Evolutionary conservation across 345 rosid genomes (phyloP).

Genomic region (Heritiera littoralis): DNA sequence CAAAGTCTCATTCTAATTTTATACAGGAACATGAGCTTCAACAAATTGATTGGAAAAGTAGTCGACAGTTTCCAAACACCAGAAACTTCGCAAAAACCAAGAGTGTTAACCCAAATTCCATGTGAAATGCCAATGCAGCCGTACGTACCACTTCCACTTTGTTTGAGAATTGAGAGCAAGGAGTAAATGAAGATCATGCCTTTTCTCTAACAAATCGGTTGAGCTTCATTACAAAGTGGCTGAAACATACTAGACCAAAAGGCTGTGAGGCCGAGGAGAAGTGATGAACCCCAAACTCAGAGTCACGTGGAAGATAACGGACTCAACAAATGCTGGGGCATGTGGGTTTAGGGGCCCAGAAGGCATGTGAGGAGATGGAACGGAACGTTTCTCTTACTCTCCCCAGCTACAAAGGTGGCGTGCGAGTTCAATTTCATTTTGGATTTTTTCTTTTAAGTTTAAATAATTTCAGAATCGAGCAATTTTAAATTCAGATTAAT

Average conservation of each 20-base stretch:
- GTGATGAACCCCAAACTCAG: background rate
- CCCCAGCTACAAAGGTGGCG: background rate
- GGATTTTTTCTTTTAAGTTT: no score
- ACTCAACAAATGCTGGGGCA: constrained; percentile 17
- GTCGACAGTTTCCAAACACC: background rate
- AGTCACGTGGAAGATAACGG: constrained; percentile 17
- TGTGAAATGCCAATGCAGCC: background rate
- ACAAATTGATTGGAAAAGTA: background rate
- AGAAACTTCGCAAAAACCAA: background rate
- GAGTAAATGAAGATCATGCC: constrained; percentile 2
- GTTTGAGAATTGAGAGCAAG: background rate
- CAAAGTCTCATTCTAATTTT: background rate
- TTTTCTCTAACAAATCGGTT: background rate
- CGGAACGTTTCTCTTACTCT: background rate
- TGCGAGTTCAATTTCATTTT: no score
- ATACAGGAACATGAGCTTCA: background rate
- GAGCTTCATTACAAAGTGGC: background rate
- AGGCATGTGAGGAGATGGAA: constrained; percentile 22
- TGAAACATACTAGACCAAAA: background rate
- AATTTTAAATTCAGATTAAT: no score
- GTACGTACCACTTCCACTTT: background rate
- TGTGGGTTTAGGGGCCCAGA: constrained; percentile 34
- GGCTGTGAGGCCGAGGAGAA: background rate
- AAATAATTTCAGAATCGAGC: no score
- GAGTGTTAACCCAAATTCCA: background rate